Base-by-base conservation (phyloP, 306 rosid species). In the Cicer arietinum region DNA sequence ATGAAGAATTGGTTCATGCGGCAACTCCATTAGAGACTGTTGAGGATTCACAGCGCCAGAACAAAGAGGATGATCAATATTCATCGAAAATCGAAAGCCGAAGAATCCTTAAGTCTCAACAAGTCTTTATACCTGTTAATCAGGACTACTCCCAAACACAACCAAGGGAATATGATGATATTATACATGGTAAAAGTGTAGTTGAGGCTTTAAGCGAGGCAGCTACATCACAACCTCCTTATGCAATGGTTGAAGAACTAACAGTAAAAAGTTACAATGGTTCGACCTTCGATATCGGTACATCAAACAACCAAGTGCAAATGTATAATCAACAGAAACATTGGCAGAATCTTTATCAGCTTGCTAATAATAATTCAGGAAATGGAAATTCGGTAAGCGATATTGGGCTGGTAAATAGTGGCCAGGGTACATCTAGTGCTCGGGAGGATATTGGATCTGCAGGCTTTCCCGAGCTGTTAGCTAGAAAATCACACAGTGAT, bases 331-430 rank as follows among this genome's bases (percentile, higher is more conserved):
- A 81, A 83, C 92, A 77, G 67, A 90, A 60, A 67, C 89, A 76
- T 30, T 86, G 92, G 92, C 90, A 67, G 78, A 86, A 85, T 89
- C 81, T 89, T 80, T 87, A 84, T 86, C 94, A 88, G 77, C 80
- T 82, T 13, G 89, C 61, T n/a, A 77, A 85, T 75, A 88, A 85
- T 75, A 88, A 91, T 79, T 86, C 92, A 13, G 89, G 93, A 51
- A 77, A 82, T 71, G 91, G 88, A 70, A 84, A 83, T 84, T 82
- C 89, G 40, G 67, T 18, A 7, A 76, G 69, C 52, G 85, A 81
- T 80, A 50, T 69, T 77, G 74, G 82, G 53, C 25, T 67, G 66
- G 82, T 81, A 69, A 83, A 86, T 75, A 80, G 61, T 80, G 86
- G 86, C 60, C 90, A 84, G 84, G 81, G 77, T 37, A 64, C 83